Evolutionary conservation across 2,329 filamentous ascomycete genomes (phyloP), one percentile per base, ranked within the genome.

Genomic region (Scedosporium apiospermum): DNA sequence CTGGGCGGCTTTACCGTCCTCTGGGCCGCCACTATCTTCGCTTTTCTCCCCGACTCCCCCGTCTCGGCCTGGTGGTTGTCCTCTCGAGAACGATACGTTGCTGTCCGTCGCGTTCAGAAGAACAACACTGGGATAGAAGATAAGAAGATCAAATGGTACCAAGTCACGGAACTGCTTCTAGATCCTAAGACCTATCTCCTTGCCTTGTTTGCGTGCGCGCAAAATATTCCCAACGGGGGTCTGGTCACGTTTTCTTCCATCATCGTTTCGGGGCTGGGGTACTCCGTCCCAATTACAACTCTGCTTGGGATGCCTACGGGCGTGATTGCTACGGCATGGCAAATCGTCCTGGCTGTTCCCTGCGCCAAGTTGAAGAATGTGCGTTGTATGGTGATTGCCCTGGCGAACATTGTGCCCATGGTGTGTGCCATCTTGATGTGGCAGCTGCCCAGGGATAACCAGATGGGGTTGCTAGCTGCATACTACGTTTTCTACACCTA

Each of bases 151-250:
- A 79, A 80, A 64, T 72, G 70, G 66, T 70, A 72, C 27, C 79
- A 81, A 65, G 75, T 81, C 59, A 72, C 72, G 16, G 79, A 81
- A 66, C 77, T 77, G 0, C 65, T 77, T 0, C 64, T 68, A 9
- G 83, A 86, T 66, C 80, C 82, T 0, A 84, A 85, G 71, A 82
- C 81, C 0, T 86, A 82, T 81, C 76, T 84, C 23, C 69, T 85
- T 3, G 82, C 83, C 63, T 65, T 83, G 51, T 78, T 82, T 70
- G 79, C 81, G 0, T 72, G 79, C 63, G 65, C 73, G 63, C 67
- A 71, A 64, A 64, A 71, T 61, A 64, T 75, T 2, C 75, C 81
- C 65, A 82, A 75, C 60, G 78, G 78, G 3, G 81, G 80, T 0
- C 82, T 38, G 7, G 27, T 58, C 10, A 58, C 27, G n/a, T 58